Evolutionary conservation across 148 eudicot species (phyloP).

Genomic region (Diospyros lotus): DNA sequence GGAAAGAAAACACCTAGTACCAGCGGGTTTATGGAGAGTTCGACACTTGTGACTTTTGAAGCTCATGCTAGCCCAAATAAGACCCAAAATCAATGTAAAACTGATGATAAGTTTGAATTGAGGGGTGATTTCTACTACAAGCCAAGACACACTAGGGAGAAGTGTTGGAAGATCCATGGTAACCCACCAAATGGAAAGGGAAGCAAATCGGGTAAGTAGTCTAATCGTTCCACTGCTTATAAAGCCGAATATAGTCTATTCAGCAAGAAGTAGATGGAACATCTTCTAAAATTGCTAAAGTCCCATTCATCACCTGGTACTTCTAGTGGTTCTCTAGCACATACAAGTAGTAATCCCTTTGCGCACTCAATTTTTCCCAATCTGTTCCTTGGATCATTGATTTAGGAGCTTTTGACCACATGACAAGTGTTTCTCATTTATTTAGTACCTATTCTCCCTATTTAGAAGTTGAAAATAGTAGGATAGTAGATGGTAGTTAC

Average conservation of each 20-base stretch:
- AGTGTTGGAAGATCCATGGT: neutral
- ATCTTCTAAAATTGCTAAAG: neutral
- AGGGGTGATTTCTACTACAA: neutral
- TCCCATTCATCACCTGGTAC: neutral
- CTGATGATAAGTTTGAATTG: neutral
- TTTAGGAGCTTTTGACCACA: neutral
- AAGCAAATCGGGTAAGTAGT: too few relatives aligned
- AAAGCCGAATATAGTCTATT: neutral
- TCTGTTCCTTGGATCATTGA: neutral
- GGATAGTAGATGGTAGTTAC: neutral
- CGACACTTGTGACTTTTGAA: neutral
- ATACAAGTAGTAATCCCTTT: slow-evolving; percentile 3
- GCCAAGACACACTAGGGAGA: neutral
- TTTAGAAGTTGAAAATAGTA: too few relatives aligned
- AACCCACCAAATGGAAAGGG: neutral
- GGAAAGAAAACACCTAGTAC: neutral
- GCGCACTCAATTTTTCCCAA: neutral
- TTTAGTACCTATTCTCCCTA: neutral
- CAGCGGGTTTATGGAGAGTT: neutral
- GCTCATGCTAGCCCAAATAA: neutral
- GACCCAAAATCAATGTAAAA: neutral
- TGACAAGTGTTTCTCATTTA: neutral
- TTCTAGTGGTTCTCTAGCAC: slow-evolving; percentile 9
- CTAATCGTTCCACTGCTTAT: neutral
- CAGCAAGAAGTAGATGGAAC: neutral